Evolutionary conservation across 371 early-diverging fungal genomes (phyloP).

Genomic region (Zopfochytrium polystomum): DNA sequence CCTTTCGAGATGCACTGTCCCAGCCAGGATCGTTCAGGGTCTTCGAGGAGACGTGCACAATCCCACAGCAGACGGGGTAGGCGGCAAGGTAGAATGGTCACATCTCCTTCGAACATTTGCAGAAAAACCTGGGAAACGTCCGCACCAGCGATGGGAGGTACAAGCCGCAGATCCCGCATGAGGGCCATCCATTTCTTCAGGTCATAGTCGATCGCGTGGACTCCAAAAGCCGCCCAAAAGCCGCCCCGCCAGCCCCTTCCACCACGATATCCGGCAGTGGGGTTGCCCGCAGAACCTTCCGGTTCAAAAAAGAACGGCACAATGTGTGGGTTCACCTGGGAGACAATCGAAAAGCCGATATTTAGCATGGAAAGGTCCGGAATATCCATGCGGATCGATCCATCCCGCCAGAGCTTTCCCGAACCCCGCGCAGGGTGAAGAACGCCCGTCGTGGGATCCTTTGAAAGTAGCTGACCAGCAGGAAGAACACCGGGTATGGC

Average conservation of each 20-base stretch:
- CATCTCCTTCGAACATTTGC: conserved; percentile 83
- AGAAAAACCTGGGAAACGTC: conserved; percentile 82
- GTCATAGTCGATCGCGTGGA: conserved; percentile 79
- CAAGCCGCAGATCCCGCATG: conserved; percentile 69
- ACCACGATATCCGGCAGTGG: conserved; percentile 23
- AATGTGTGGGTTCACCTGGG: conserved; percentile 90
- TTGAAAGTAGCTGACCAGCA: conserved; percentile 78
- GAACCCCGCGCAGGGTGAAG: conserved; percentile 69
- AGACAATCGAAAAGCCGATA: conserved; percentile 85
- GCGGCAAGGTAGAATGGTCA: conserved; percentile 71
- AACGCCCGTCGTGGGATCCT: conserved; percentile 59
- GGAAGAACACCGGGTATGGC: conserved; percentile 76
- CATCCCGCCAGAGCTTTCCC: conserved; percentile 84
- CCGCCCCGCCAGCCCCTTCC: conserved; percentile 77
- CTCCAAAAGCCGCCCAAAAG: conserved; percentile 72
- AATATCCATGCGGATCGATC: conserved; percentile 82
- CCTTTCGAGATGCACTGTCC: too few species aligned
- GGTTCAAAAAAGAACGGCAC: conserved; percentile 19
- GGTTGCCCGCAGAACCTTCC: conserved; percentile 18
- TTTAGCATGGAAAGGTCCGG: conserved; percentile 66
- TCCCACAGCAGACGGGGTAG: conserved; percentile 56
- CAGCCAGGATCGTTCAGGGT: too few species aligned
- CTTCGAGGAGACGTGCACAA: conserved; percentile 64
- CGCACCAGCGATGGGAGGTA: conserved; percentile 70
- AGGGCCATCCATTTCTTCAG: conserved; percentile 83